Evolutionary conservation across 805 yeast genomes (phyloP), one percentile per base, ranked within the genome.

Genomic region (Schwanniomyces vanrijiae): DNA sequence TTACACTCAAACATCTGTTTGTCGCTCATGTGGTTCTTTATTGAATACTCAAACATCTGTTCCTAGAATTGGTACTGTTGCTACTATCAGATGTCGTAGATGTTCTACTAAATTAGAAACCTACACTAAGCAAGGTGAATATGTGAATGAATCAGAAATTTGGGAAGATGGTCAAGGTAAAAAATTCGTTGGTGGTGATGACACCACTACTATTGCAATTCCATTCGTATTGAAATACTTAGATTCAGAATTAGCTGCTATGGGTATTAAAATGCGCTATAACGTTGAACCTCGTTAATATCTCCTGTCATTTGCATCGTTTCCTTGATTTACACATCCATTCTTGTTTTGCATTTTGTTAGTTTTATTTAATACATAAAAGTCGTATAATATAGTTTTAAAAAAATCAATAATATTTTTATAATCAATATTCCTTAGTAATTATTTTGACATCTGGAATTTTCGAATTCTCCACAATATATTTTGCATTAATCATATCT

Each of bases 91-190:
- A 64, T 94, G 99, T 71, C 86, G 99, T 65, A 83, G 91, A 61
- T 94, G 99, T 73, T 88, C 99, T 6, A 71, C 72, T 42, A 84
- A 81, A 58, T 75, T 88, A 50, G 90, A 84, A 43, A 73, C 78
- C 35, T 79, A 80, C 42, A 68, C 73, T 49, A 69, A 69, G 49
- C 64, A 74, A 49, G 73, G 78, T 28, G 66, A 66, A 13, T 76
- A 74, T 47, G 81, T 81, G 49, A 84, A 80, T 55, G 90, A 86
- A 50, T 73, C 86, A 19, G 89, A 86, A 48, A 80, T 87, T 37
- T 94, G 99, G 99, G 97, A 94, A 73, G 99, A 94, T 65, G 98
- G 97, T 16, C 90, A 86, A 58, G 98, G 99, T 44, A 86, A 82
- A 62, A 84, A 86, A 64, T 92, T 86, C 64, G 83, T 83, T 47